Evolutionary conservation across 495 filamentous ascomycete genomes (phyloP).

Genomic region (Thermothielavioides terrestris): DNA sequence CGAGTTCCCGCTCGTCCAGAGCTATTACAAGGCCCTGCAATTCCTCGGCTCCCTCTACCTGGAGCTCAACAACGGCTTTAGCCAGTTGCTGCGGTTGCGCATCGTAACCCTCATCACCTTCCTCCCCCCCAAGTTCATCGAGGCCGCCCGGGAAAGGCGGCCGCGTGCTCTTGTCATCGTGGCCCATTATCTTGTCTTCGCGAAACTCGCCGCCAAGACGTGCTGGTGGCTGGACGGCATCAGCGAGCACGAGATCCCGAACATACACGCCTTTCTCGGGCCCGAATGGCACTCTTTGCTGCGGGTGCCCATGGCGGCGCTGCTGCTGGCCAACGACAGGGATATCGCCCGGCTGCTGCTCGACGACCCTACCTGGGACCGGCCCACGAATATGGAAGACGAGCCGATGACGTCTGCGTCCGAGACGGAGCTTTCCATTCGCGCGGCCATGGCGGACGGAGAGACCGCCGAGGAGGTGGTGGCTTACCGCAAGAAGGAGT

Average conservation of each 20-base stretch:
- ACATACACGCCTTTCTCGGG: conserved; percentile 31
- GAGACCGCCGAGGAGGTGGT: not conserved
- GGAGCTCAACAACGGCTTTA: conserved; percentile 31
- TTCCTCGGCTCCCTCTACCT: conserved; percentile 38
- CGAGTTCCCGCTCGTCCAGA: conserved; percentile 21
- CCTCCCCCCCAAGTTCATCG: conserved; percentile 43
- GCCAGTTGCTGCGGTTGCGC: conserved; percentile 29
- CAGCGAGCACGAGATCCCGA: conserved; percentile 28
- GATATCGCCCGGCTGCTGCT: conserved; percentile 30
- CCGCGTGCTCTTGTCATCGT: conserved; percentile 48
- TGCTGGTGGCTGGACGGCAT: conserved; percentile 42
- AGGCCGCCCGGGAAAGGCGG: conserved; percentile 39
- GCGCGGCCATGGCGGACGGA: conserved; percentile 6
- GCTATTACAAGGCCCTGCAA: conserved; percentile 32
- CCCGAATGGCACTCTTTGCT: conserved; percentile 27
- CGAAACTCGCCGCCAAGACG: conserved; percentile 23
- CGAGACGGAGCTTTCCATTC: conserved; percentile 6
- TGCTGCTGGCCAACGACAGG: conserved; percentile 10
- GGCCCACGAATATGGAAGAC: conserved; percentile 13
- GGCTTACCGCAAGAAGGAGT: not conserved
- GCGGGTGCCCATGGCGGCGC: conserved; percentile 27
- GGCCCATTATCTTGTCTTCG: conserved; percentile 38
- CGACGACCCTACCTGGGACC: conserved; percentile 28
- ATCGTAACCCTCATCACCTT: conserved; percentile 39
- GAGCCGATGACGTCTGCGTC: conserved; percentile 1